phyloP scores from a whole-genome alignment of 176 grass and related monocot species.

The Phragmites australis region DNA sequence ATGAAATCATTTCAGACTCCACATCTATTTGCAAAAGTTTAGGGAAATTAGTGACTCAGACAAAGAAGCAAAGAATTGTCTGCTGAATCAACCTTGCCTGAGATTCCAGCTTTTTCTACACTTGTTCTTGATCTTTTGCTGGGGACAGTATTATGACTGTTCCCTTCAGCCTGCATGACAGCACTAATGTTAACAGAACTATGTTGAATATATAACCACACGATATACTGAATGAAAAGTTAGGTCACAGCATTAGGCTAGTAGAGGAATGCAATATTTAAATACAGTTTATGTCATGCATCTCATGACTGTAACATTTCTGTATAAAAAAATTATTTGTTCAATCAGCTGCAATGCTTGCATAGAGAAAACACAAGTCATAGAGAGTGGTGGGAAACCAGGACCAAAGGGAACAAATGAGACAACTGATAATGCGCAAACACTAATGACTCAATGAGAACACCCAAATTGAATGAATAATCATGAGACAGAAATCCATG shows the following conservation, averaged over 20 bases:
- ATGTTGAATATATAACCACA: conserved; percentile 3
- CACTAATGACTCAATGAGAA: conserved; percentile 22
- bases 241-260: background rate
- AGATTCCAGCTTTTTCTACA: conserved; percentile 44
- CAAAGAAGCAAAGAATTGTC: conserved; percentile 47
- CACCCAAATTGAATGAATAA: conserved; percentile 16
- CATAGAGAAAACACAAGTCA: conserved; percentile 23
- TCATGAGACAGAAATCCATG: conserved; percentile 42
- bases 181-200: conserved; percentile 16
- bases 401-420: background rate
- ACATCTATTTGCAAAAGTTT: conserved; percentile 38
- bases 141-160: conserved; percentile 15
- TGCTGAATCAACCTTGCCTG: conserved; percentile 50
- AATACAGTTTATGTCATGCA: background rate
- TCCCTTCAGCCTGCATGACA: conserved; percentile 42
- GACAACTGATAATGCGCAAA: conserved; percentile 2
- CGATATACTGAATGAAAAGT: conserved; percentile 1
- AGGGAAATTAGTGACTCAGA: conserved; percentile 48
- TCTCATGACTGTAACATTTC: background rate
- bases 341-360: background rate
- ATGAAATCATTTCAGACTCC: background rate
- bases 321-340: conserved; percentile 7
- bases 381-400: background rate
- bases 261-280: background rate
- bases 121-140: conserved; percentile 34